These are phyloP conservation scores for Arthrobotrys iridis DNA, from an alignment of 2,329 filamentous ascomycete genomes.

Conservation along the genomic window DNA sequence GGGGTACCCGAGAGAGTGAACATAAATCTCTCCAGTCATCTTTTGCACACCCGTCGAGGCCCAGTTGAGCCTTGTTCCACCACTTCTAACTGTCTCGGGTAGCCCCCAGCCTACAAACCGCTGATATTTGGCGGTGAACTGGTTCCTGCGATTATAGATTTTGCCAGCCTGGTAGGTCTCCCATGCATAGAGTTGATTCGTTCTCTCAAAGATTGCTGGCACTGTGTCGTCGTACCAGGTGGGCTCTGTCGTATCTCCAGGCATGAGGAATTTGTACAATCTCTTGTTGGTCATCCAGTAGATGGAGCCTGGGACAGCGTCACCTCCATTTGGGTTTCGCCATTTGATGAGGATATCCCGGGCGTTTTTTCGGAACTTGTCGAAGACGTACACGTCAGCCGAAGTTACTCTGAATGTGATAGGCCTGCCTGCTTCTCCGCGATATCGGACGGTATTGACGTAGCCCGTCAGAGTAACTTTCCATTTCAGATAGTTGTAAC, in stretches of 20 bases:
- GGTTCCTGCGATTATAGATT: conserved; percentile 3
- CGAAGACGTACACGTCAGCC: conserved; percentile 28
- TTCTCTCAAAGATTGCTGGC: background rate
- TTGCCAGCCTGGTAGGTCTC: background rate
- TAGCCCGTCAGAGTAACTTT: conserved; percentile 22
- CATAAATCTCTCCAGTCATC: background rate
- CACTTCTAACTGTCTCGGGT: background rate
- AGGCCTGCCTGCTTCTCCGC: background rate
- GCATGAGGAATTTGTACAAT: conserved; percentile 19
- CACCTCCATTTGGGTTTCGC: conserved; percentile 13
- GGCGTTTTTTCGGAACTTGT: conserved; percentile 9
- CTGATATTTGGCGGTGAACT: background rate
- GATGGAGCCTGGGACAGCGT: conserved; percentile 12
- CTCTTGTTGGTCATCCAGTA: conserved; percentile 26
- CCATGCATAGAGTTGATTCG: conserved; percentile 3
- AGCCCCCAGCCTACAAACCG: conserved; percentile 9
- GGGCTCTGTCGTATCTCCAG: conserved; percentile 6
- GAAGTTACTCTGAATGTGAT: conserved; percentile 8
- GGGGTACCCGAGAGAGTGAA: conserved; percentile 23
- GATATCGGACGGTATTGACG: background rate
- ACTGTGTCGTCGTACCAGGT: conserved; percentile 10
- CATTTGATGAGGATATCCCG: conserved; percentile 11
- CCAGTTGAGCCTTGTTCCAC: conserved; percentile 3
- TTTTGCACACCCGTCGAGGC: background rate
- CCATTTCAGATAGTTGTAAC: conserved; percentile 24